Percentiles rank a stretch among this genome's conserved stretches.
These are phyloP conservation scores for Ophidiomyces ophidiicola DNA, from an alignment of 2,329 filamentous ascomycete species.

Conservation along the genomic window DNA sequence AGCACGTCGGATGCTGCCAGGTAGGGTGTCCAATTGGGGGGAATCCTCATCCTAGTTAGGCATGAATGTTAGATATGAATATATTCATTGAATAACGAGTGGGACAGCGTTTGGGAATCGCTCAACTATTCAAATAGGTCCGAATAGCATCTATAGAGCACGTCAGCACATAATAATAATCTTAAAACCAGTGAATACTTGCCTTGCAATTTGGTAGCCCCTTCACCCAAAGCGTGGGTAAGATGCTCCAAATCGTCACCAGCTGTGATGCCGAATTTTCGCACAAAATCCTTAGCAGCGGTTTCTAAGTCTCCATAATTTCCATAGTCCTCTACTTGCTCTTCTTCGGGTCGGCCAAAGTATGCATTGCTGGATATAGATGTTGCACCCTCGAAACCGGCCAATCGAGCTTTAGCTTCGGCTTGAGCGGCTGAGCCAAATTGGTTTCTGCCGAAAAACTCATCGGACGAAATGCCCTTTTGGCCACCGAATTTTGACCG, in stretches of 20 bases:
- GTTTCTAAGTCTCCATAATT: conserved; percentile 78
- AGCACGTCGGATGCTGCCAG: no score
- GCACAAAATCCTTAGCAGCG: conserved; percentile 92
- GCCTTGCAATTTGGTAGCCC: conserved; percentile 71
- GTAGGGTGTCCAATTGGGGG: no score
- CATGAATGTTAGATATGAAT: conserved; percentile 6
- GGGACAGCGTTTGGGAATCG: conserved; percentile 4
- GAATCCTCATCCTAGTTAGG: conserved; percentile 1
- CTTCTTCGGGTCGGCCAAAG: conserved; percentile 85
- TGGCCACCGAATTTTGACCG: conserved; percentile 80
- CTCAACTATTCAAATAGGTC: conserved; percentile 38
- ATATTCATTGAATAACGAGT: conserved; percentile 1
- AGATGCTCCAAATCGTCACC: conserved; percentile 93
- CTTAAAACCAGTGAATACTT: conserved; percentile 18
- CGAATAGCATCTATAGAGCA: conserved; percentile 33
- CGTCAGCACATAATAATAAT: conserved; percentile 3
- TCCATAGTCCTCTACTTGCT: conserved; percentile 51
- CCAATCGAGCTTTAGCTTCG: conserved; percentile 76
- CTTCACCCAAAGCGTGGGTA: conserved; percentile 69
- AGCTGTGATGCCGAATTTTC: conserved; percentile 88
- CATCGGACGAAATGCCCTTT: conserved; percentile 94
- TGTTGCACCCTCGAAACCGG: conserved; percentile 84
- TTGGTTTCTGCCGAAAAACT: conserved; percentile 86
- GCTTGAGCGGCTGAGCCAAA: conserved; percentile 69
- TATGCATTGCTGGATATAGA: conserved; percentile 94